A percentile compares a stretch with the other conserved stretches of the same genome.
These are phyloP conservation scores for Alternaria atra DNA, from an alignment of 2,329 filamentous ascomycete species.

Conservation along the genomic window DNA sequence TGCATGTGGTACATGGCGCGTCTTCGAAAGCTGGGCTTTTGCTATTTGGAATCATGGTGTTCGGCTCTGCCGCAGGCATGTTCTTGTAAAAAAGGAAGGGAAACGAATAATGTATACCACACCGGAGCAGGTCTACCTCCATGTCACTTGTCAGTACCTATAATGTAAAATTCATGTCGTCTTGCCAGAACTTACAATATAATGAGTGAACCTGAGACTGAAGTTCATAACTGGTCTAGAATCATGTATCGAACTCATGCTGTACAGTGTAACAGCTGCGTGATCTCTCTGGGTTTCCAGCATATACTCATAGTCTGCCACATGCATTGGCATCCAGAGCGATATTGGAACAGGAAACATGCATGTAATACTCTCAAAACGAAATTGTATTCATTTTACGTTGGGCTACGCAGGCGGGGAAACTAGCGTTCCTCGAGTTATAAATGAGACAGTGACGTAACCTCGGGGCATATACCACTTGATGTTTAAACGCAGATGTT, in stretches of 20 bases:
- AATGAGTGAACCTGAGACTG: neutral
- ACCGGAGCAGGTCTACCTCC: neutral
- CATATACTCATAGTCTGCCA: no score
- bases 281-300: no score
- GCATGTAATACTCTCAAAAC: neutral
- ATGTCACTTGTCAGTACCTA: neutral
- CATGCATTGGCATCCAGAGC: no score
- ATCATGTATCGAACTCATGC: neutral
- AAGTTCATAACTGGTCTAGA: neutral
- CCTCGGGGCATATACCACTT: no score
- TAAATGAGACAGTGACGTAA: no score
- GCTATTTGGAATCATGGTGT: constrained; percentile 17
- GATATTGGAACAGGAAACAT: no score
- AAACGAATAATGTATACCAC: neutral
- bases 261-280: no score
- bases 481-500: no score
- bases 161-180: neutral
- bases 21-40: constrained; percentile 14
- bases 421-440: no score
- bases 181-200: no score
- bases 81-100: constrained; percentile 5
- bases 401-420: no score
- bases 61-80: constrained; percentile 19
- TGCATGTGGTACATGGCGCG: constrained; percentile 4
- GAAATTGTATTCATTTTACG: neutral